Conservation (phyloP, 371 early-diverging fungal genomes). For the Lichtheimia corymbifera region DNA sequence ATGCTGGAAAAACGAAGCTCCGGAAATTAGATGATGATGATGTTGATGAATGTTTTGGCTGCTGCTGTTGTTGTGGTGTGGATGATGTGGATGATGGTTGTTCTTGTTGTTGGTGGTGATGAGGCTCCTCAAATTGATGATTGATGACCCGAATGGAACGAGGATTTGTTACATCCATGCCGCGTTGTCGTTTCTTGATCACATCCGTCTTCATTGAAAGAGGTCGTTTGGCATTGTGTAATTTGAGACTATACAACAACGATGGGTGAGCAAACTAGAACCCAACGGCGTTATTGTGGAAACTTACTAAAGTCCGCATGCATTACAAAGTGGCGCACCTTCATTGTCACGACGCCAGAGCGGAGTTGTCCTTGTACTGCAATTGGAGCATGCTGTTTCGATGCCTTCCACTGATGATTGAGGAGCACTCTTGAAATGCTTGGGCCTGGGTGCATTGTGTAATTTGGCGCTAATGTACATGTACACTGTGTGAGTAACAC, state of each 20-base stretch:
- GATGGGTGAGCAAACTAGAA: background rate
- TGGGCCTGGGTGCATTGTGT: conserved; percentile 74
- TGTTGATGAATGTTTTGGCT: background rate
- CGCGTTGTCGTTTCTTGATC: conserved; percentile 48
- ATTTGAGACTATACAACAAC: conserved; percentile 15
- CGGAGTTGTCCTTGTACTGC: conserved; percentile 90
- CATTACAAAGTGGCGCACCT: conserved; percentile 88
- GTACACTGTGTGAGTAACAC: background rate
- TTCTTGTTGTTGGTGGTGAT: background rate
- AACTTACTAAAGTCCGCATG: conserved; percentile 89
- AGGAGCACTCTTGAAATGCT: conserved; percentile 30
- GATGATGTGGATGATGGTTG: background rate
- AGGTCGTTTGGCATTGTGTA: conserved; percentile 57
- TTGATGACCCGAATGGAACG: conserved; percentile 5
- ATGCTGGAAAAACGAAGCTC: background rate
- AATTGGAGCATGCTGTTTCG: conserved; percentile 77
- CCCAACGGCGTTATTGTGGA: background rate
- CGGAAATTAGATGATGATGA: background rate
- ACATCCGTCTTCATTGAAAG: conserved; percentile 81
- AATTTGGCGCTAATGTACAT: conserved; percentile 52
- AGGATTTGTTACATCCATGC: conserved; percentile 12
- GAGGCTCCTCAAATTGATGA: background rate
- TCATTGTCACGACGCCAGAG: conserved; percentile 93
- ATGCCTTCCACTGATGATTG: conserved; percentile 10
- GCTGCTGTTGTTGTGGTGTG: background rate